These are phyloP conservation scores for Lasiodiplodia citricola DNA, from an alignment of 2,329 filamentous ascomycete genomes.

Conservation along the genomic window DNA sequence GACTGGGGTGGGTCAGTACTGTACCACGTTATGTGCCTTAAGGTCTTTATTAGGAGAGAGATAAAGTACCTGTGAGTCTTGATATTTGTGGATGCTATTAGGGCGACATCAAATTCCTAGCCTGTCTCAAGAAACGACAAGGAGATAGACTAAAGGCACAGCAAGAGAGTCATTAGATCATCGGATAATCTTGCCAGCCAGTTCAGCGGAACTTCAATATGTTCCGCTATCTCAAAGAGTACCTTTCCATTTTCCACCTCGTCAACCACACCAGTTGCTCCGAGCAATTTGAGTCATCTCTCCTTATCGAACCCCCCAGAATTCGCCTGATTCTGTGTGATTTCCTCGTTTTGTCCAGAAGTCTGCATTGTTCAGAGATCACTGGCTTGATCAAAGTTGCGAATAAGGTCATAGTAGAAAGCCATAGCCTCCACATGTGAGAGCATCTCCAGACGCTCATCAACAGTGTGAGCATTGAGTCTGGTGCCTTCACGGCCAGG, in stretches of 20 bases:
- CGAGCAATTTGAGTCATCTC: not conserved
- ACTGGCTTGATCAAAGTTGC: slow-evolving; percentile 21
- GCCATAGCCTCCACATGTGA: slow-evolving; percentile 53
- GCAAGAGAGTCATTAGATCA: not conserved
- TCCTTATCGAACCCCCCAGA: not conserved
- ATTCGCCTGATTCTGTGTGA: not conserved
- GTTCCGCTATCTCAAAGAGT: not conserved
- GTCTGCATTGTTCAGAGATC: not conserved
- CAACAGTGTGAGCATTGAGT: slow-evolving; percentile 57
- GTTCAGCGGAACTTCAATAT: not conserved
- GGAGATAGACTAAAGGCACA: not conserved
- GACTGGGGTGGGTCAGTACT: not conserved
- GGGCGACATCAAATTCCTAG: too few species aligned
- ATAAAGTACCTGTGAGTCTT: not conserved
- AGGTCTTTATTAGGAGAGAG: not conserved
- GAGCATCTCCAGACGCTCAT: slow-evolving; percentile 53
- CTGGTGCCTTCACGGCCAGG: slow-evolving; percentile 52
- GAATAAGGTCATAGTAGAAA: slow-evolving; percentile 27
- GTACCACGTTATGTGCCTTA: not conserved
- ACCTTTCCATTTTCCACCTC: not conserved
- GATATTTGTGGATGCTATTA: not conserved
- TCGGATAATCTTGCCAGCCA: not conserved
- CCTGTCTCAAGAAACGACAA: not conserved
- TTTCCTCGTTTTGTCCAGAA: not conserved
- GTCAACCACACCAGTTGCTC: not conserved